Evolutionary conservation across 768 basidiomycete genomes (phyloP).

Genomic region (Cystoderma amianthinum): DNA sequence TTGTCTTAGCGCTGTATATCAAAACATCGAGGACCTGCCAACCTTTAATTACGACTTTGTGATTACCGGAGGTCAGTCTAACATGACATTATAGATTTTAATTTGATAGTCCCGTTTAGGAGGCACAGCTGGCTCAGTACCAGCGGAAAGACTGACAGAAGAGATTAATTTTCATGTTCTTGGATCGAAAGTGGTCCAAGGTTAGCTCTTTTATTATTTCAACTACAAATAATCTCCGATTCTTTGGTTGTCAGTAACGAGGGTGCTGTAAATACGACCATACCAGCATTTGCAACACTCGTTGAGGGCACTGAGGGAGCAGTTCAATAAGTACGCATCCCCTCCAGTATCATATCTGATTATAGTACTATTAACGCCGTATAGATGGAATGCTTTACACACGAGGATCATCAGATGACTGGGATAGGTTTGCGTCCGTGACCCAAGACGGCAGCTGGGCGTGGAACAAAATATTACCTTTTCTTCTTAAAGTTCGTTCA

Average conservation of each 20-base stretch:
- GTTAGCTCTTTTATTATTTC: too few species aligned
- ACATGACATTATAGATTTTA: too few species aligned
- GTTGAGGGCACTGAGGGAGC: slow-evolving; percentile 11
- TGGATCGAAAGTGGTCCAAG: slow-evolving; percentile 12
- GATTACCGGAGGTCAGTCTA: background rate
- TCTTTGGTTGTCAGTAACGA: too few species aligned
- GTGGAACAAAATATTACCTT: slow-evolving; percentile 1
- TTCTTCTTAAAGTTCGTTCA: background rate
- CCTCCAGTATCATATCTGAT: slow-evolving; percentile 1
- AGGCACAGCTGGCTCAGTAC: slow-evolving; percentile 13
- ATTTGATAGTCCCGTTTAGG: slow-evolving; percentile 8
- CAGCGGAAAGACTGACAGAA: slow-evolving; percentile 11
- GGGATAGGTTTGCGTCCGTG: background rate
- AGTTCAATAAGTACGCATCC: slow-evolving; percentile 21
- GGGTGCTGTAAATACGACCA: background rate
- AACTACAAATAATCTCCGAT: too few species aligned
- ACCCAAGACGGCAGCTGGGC: slow-evolving; percentile 2
- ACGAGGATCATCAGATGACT: slow-evolving; percentile 2
- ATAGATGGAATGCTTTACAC: slow-evolving; percentile 4
- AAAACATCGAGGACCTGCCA: background rate
- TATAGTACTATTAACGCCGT: background rate
- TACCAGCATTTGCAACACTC: slow-evolving; percentile 4
- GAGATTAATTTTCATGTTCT: slow-evolving; percentile 9
- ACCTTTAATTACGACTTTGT: background rate
- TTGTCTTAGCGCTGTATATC: background rate